Evolutionary conservation across 2,329 filamentous ascomycete species (phyloP), one percentile per base, ranked within the genome.

Genomic region (Sordariomycetes sp.): DNA sequence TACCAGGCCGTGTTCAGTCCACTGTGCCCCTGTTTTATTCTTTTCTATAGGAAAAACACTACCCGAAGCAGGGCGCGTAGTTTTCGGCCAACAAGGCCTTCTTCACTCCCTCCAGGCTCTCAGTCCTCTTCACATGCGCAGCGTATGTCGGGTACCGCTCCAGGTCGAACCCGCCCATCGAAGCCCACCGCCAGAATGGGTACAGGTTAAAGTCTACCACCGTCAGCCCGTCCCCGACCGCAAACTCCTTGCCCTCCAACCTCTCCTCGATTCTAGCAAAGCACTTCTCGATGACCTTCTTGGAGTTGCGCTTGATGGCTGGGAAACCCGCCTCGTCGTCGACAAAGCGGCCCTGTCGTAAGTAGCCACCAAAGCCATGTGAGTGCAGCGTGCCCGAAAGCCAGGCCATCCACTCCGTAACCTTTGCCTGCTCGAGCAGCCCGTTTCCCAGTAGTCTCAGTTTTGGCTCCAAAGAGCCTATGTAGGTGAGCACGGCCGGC

Each of bases 361-460:
- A 58, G 1, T 62, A 55, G 35, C 65, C 65, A 6, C 59, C 67
- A 24, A 65, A 71, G 0, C 65, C 71, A 12, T 62, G 16, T 3
- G 62, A 61, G 43, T 73, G 71, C 3, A 72, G 55, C 1, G 67
- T 68, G 0, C 67, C 68, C 1, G 68, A 68, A 1, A 73, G 60
- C 62, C 66, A 72, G 1, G 60, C 61, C 18, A 69, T 43, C 71
- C 71, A 74, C 56, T 73, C 65, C 0, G 62, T 16, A 0, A 66
- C 63, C 43, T 64, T 66, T 2, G 70, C 66, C 0, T 60, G 62
- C 3, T 66, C 62, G 1, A 69, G 14, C 0, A 53, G 1, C 0
- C 58, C 59, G 1, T 53, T n/a, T 0, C 70, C 70, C 0, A 68
- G 37, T 0, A 73, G 59, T 0, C 60, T 54, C 6, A 59, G 24